Base-by-base conservation (phyloP, 495 filamentous ascomycete genomes). In the Mytilinidion resinicola region DNA sequence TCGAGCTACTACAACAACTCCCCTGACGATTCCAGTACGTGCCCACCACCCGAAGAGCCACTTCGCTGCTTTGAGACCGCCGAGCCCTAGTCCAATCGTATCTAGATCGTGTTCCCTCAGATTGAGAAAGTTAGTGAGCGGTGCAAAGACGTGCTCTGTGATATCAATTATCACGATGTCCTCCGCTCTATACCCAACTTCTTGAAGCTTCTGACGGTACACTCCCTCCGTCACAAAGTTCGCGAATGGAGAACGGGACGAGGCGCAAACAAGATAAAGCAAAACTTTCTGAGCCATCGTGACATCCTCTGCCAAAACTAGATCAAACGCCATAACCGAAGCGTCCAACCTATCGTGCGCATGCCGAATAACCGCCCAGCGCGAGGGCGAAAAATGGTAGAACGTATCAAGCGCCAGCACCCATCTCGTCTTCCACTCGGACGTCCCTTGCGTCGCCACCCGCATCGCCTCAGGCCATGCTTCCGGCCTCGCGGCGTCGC, bases 311-410 rank as follows among this genome's bases (percentile, higher is more conserved):
- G 65, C 19, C 34, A 64, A 30, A 35, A 59, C 49, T 15, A 67
- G 61, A 58, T 67, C 65, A 35, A 65, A 68, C 9, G 73, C 74
- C 73, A 78, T 77, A 33, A 80, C 59, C 9, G 74, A 76, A 9
- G 76, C 72, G 7, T 73, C 48, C 11, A 79, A 66, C 1, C 62
- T 64, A 11, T 51, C 44, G 6, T 55, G 41, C 0, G 76, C 73
- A 55, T 72, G 70, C 9, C 63, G 33, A 20, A 80, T 63, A 30
- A 79, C 64, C 0, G 73, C 69, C 11, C 62, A 52, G 5, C 78
- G 70, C 0, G 78, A 78, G 1, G 78, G 78, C 1, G 65, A 61
- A 66, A 80, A 80, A 55, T 81, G 77, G 44, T 80, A 80, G 3
- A 78, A 53, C 9, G 75, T 75, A 58, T 81, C 78, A 0, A 80